Evolutionary conservation across 163 green algal genomes (phyloP), one percentile per base, ranked within the genome.

Genomic region (Scenedesmus sp.): DNA sequence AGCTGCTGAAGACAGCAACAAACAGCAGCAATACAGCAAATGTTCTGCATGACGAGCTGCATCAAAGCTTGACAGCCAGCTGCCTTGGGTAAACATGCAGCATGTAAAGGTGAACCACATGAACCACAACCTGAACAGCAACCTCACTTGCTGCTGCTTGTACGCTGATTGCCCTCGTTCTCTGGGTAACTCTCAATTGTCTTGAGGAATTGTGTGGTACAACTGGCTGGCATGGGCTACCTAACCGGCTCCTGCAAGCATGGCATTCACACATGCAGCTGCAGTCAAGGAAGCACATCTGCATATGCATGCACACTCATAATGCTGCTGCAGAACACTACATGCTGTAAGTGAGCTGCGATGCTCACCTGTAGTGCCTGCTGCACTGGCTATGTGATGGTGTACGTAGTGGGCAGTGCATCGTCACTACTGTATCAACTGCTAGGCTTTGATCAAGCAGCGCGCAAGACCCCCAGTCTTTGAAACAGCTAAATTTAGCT

Each of bases 111-210:
- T 12, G 10, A 37, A 76, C 4, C 7, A 22, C 61, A 40, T 76
- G 5, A 82, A n/a, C 73, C 35, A 33, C 37, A 46, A 33, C 0
- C 37, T 53, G 18, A 15, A 16, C 61, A 40, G 30, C 61, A 5
- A 76, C n/a, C 78, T 84, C 78, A 84, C 79, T 61, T 42, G 81
- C 81, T 42, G 85, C 85, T 76, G 85, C 85, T 61, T 40, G 6
- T 24, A 90, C 72, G 9, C 70, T 42, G 10, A 90, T 72, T 26
- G 40, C 40, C 26, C 65, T 37, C 2, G 30, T 76, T 76, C 65
- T 76, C 30, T 40, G 65, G 5, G 15, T 35, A 0, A 35, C 16
- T 72, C n/a, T 10, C 12, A 65, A 26, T 9, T 59, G 56, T 4
- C 35, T 20, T 15, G 85, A 76, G 33, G 26, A 20, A 1, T 24